A percentile compares a stretch with the other conserved stretches of the same genome.
Evolutionary conservation across 192 early-diverging fungal genomes (phyloP).

Genomic region (Gigaspora rosea): DNA sequence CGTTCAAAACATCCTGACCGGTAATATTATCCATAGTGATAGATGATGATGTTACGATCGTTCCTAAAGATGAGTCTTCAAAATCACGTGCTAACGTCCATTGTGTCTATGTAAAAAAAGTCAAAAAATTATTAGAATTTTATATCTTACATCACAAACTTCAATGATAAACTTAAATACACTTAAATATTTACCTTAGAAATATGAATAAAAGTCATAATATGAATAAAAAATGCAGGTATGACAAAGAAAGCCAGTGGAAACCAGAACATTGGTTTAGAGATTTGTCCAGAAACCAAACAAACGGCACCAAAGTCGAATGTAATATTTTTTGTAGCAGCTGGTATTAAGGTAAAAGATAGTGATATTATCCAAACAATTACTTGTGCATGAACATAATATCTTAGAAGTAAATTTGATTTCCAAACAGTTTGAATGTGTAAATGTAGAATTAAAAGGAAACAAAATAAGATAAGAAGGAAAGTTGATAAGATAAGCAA

Average conservation of each 20-base stretch:
- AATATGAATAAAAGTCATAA: background rate
- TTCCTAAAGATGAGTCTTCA: background rate
- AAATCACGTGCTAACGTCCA: background rate
- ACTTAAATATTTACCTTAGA: background rate
- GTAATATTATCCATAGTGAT: background rate
- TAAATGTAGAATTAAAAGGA: slow-evolving; percentile 5
- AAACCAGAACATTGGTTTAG: background rate
- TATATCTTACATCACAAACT: too few species aligned
- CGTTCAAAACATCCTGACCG: background rate
- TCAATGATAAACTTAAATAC: too few species aligned
- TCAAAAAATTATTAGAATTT: background rate
- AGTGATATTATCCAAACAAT: background rate
- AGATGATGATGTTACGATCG: background rate
- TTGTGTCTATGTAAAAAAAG: background rate
- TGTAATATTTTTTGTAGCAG: background rate
- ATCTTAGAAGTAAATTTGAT: background rate
- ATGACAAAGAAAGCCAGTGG: background rate
- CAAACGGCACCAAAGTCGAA: slow-evolving; percentile 17
- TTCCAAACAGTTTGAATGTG: slow-evolving; percentile 18
- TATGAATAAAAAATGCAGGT: slow-evolving; percentile 6
- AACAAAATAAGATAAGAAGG: slow-evolving; percentile 7
- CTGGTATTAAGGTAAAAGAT: background rate
- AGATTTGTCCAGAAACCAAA: background rate
- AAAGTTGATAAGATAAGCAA: background rate
- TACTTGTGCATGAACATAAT: background rate